Conservation (phyloP, 306 rosid genomes). For the Urtica urens region DNA sequence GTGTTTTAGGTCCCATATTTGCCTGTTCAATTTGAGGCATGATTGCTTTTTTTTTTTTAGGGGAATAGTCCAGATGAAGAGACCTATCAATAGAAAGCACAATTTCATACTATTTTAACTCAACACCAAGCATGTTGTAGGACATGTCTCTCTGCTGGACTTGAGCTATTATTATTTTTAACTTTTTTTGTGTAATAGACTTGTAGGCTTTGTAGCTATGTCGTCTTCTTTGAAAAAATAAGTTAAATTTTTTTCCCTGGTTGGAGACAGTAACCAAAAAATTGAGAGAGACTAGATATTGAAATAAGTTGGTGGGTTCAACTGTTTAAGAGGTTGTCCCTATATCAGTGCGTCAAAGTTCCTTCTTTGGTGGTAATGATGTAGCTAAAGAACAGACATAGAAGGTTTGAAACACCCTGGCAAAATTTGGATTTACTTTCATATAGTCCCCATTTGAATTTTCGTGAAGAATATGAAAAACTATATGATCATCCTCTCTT, state of each 20-base stretch:
- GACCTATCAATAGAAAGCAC: conserved; percentile 11
- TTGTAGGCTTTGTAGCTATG: too few species aligned
- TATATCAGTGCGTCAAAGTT: background rate
- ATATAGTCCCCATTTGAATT: background rate
- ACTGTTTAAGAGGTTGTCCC: background rate
- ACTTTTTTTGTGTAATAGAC: conserved; percentile 3
- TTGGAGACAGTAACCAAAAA: background rate
- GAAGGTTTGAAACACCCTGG: conserved; percentile 24
- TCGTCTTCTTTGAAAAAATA: too few species aligned
- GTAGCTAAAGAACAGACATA: conserved; percentile 10
- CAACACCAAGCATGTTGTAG: conserved; percentile 15
- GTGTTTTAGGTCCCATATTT: background rate
- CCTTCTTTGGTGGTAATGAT: conserved; percentile 8
- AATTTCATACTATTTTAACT: background rate
- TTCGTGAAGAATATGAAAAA: background rate
- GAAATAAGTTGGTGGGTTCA: background rate
- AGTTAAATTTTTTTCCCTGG: background rate
- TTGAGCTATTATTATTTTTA: background rate
- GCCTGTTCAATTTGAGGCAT: conserved; percentile 18
- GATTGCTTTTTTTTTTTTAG: conserved; percentile 19
- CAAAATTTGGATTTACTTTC: conserved; percentile 12
- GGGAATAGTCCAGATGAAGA: conserved; percentile 14
- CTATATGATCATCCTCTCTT: background rate
- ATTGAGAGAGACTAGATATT: background rate
- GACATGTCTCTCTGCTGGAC: conserved; percentile 11